A percentile compares a stretch with the other conserved stretches of the same genome.
Conservation (phyloP, 306 rosid species). For the Biancaea sappan region DNA sequence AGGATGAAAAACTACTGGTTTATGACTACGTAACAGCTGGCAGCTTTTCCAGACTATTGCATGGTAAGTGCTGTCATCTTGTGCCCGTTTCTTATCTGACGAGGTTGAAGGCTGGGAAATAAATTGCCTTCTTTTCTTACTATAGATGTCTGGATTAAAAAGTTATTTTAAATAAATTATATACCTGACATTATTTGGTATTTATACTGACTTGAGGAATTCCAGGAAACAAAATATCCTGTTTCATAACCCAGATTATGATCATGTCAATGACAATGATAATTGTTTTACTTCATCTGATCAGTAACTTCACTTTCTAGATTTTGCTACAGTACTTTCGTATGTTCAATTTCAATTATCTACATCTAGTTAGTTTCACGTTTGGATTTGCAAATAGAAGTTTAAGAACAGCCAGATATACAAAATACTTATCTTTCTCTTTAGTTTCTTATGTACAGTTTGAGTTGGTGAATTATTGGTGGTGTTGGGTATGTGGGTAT, state of each 20-base stretch:
- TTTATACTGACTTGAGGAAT: background rate
- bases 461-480: too few species aligned
- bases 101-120: background rate
- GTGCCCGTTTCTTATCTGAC: conserved; percentile 3
- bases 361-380: background rate
- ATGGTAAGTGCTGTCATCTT: conserved; percentile 51
- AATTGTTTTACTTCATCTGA: background rate
- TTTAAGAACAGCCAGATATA: conserved; percentile 3
- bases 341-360: background rate
- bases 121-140: background rate
- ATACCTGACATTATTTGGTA: background rate
- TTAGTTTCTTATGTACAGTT: background rate
- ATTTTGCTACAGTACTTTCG: background rate
- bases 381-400: background rate
- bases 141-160: background rate
- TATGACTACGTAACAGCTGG: conserved; percentile 60
- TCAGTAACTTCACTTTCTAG: background rate
- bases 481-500: too few species aligned
- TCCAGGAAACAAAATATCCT: background rate
- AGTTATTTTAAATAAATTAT: background rate
- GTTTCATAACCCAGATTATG: background rate
- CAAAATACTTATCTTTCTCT: conserved; percentile 2
- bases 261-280: background rate
- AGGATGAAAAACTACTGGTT: conserved; percentile 76
- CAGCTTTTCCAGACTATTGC: conserved; percentile 64